These are phyloP conservation scores for Trametes punicea DNA, from an alignment of 768 basidiomycete genomes.

Conservation along the genomic window DNA sequence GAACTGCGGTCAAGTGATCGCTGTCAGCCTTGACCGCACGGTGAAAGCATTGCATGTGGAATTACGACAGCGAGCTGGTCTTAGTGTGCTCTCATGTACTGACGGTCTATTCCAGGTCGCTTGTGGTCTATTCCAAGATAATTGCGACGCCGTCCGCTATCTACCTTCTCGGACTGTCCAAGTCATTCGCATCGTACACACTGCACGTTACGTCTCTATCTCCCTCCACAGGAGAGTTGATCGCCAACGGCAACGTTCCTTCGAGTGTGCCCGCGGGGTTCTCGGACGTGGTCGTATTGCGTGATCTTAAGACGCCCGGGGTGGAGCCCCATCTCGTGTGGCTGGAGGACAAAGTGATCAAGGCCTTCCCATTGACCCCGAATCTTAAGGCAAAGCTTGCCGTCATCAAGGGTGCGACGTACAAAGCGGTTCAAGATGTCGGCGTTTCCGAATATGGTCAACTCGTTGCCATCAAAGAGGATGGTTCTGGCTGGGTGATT, in stretches of 20 bases:
- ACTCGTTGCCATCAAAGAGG: conserved; percentile 54
- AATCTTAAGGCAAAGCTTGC: conserved; percentile 47
- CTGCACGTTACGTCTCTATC: conserved; percentile 66
- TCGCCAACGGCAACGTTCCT: conserved; percentile 49
- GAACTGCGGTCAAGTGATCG: too few species aligned
- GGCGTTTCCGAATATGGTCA: conserved; percentile 54
- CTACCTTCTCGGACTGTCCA: conserved; percentile 50
- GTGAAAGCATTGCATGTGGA: too few species aligned
- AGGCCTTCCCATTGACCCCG: conserved; percentile 49
- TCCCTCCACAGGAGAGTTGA: conserved; percentile 47
- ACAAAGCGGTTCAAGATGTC: conserved; percentile 56
- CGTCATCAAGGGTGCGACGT: conserved; percentile 41
- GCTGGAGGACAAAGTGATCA: conserved; percentile 51
- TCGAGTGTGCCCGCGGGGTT: conserved; percentile 42
- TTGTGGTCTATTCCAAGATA: conserved; percentile 62
- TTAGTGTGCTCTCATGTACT: neutral
- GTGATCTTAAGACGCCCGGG: conserved; percentile 19
- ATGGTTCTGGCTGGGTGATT: conserved; percentile 57
- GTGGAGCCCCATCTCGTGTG: conserved; percentile 42
- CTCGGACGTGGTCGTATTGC: conserved; percentile 37
- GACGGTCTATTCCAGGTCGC: conserved; percentile 43
- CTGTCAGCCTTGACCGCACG: too few species aligned
- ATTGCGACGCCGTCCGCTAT: conserved; percentile 49
- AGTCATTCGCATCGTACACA: conserved; percentile 50
- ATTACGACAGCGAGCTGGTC: too few species aligned